Conservation (phyloP, 805 yeast genomes). For the Spathaspora sp. region DNA sequence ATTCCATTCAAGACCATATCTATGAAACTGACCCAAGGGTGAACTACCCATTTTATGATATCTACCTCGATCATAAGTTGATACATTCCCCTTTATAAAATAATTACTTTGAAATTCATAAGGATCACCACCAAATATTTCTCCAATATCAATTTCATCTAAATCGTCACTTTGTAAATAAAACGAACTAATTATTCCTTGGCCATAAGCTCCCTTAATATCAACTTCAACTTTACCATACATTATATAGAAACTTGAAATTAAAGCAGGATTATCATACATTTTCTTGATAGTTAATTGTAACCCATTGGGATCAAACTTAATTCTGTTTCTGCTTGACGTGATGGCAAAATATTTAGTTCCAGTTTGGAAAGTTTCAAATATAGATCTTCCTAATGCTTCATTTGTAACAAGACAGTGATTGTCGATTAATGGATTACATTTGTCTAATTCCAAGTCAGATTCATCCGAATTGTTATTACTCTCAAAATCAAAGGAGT, state of each 20-base stretch:
- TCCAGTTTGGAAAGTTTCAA: slow-evolving; percentile 14
- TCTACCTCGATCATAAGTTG: slow-evolving; percentile 32
- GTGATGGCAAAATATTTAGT: slow-evolving; percentile 8
- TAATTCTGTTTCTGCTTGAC: slow-evolving; percentile 5
- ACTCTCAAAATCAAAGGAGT: not conserved
- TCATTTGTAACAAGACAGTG: slow-evolving; percentile 23
- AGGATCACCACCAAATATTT: slow-evolving; percentile 34
- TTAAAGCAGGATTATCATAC: slow-evolving; percentile 31
- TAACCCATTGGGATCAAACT: slow-evolving; percentile 8
- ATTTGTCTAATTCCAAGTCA: slow-evolving; percentile 10
- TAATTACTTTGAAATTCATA: slow-evolving; percentile 32
- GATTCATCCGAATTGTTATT: not conserved
- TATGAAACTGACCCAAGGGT: slow-evolving; percentile 22
- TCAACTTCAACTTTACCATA: slow-evolving; percentile 38
- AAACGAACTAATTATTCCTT: slow-evolving; percentile 35
- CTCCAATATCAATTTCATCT: slow-evolving; percentile 41
- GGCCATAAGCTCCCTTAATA: slow-evolving; percentile 27
- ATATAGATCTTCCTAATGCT: slow-evolving; percentile 18
- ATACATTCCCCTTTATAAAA: slow-evolving; percentile 37
- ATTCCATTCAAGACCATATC: slow-evolving; percentile 37
- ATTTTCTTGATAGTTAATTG: slow-evolving; percentile 14
- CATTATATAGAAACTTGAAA: slow-evolving; percentile 26
- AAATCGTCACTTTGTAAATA: slow-evolving; percentile 41
- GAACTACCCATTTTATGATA: slow-evolving; percentile 23
- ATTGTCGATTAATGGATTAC: slow-evolving; percentile 24